phyloP scores from a whole-genome alignment of 345 rosid species.

The Draba incana region DNA sequence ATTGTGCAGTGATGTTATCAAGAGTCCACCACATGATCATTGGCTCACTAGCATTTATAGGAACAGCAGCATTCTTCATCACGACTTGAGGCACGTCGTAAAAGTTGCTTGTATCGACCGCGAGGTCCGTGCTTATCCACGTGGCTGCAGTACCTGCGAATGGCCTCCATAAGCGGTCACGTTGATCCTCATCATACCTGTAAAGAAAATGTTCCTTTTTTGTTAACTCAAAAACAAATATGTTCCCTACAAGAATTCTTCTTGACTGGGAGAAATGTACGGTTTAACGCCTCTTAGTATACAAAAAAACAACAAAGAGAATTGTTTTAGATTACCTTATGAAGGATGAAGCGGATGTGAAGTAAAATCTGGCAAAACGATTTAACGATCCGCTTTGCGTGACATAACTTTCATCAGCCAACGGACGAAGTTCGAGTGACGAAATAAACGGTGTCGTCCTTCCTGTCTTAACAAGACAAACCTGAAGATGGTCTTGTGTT shows the following conservation, averaged over 20 bases:
- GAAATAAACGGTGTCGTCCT: slow-evolving; percentile 53
- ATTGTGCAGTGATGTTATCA: not conserved
- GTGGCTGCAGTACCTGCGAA: not conserved
- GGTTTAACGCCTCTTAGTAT: no score
- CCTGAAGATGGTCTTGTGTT: slow-evolving; percentile 29
- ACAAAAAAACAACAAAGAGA: no score
- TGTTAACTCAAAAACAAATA: not conserved
- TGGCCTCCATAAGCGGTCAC: slow-evolving; percentile 46
- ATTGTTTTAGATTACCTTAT: slow-evolving; percentile 17
- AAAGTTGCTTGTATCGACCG: not conserved
- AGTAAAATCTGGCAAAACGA: slow-evolving; percentile 11
- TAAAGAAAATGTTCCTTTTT: not conserved
- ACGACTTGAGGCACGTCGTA: slow-evolving; percentile 37
- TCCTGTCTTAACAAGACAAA: slow-evolving; percentile 59
- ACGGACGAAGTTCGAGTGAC: slow-evolving; percentile 50
- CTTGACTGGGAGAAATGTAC: no score
- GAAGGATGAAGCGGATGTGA: not conserved
- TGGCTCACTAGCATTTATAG: slow-evolving; percentile 26
- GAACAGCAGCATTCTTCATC: slow-evolving; percentile 44
- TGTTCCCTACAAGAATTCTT: not conserved
- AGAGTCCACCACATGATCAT: not conserved
- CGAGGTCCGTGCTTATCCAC: not conserved
- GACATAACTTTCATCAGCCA: slow-evolving; percentile 14
- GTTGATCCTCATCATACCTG: slow-evolving; percentile 49
- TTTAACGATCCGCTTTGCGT: slow-evolving; percentile 36